A percentile compares a stretch with the other conserved stretches of the same genome.
These are phyloP conservation scores for Athelia sp. DNA, from an alignment of 1,284 basidiomycete species.

Conservation along the genomic window DNA sequence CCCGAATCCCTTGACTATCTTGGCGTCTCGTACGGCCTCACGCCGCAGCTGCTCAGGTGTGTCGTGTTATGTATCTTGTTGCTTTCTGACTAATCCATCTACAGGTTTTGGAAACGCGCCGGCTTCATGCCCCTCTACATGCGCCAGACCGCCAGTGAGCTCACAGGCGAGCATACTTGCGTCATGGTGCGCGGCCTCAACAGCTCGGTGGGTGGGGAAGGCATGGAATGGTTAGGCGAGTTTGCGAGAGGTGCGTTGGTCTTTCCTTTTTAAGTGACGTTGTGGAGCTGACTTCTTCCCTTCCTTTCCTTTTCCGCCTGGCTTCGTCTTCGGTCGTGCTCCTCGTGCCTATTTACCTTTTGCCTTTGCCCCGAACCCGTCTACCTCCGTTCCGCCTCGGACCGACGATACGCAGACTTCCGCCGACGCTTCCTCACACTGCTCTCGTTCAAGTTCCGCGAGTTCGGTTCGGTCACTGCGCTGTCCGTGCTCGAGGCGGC, in stretches of 20 bases:
- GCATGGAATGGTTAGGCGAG: constrained; percentile 79
- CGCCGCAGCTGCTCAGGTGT: constrained; percentile 77
- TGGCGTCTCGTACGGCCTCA: constrained; percentile 95
- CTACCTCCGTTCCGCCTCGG: no score
- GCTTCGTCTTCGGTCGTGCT: no score
- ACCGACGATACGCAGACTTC: constrained; percentile 63
- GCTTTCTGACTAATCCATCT: constrained; percentile 1
- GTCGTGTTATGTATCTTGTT: constrained; percentile 11
- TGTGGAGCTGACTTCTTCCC: background rate
- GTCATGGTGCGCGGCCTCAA: constrained; percentile 87
- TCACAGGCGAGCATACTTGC: constrained; percentile 96
- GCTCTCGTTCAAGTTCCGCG: constrained; percentile 92
- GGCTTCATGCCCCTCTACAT: constrained; percentile 92
- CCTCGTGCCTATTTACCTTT: no score
- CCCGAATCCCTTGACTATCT: constrained; percentile 94
- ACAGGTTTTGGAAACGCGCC: constrained; percentile 92
- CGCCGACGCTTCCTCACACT: constrained; percentile 85
- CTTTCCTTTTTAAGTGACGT: background rate
- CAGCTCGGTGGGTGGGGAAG: constrained; percentile 53
- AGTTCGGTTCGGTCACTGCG: constrained; percentile 84
- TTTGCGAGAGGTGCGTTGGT: constrained; percentile 75
- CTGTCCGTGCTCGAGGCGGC: constrained; percentile 87
- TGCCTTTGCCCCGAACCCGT: no score
- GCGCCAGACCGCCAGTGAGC: constrained; percentile 89
- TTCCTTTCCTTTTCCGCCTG: no score